Conservation (phyloP, 129 eudicot species). For the Escallonia rubra region DNA sequence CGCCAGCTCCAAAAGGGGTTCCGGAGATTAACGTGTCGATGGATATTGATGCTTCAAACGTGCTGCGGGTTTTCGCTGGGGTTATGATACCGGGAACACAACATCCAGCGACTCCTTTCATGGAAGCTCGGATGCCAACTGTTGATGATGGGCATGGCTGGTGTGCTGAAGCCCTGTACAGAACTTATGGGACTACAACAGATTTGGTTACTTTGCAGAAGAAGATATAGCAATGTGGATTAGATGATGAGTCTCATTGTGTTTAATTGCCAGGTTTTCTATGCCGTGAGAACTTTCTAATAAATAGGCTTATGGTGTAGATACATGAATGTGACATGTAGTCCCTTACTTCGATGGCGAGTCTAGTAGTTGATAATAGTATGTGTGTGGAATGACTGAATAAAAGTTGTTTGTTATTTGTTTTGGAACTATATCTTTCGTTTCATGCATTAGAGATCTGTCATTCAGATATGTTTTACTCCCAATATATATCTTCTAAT, state of each 20-base stretch:
- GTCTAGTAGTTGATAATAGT: no score
- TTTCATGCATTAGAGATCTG: no score
- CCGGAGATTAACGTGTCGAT: slow-evolving; percentile 73
- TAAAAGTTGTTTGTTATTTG: no score
- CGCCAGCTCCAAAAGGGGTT: slow-evolving; percentile 58
- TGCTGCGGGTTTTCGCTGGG: slow-evolving; percentile 59
- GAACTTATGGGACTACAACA: slow-evolving; percentile 46
- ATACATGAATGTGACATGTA: not conserved
- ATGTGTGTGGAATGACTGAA: no score
- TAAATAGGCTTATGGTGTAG: not conserved
- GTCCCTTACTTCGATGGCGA: no score
- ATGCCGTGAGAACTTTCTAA: not conserved
- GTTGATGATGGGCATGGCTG: slow-evolving; percentile 89
- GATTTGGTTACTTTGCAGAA: slow-evolving; percentile 51
- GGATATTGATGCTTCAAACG: slow-evolving; percentile 76
- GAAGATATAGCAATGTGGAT: slow-evolving; percentile 19
- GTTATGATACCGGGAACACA: slow-evolving; percentile 46
- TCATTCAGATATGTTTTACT: no score
- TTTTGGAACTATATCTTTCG: no score
- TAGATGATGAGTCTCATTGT: not conserved
- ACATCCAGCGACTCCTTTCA: slow-evolving; percentile 31
- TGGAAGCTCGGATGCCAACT: slow-evolving; percentile 85
- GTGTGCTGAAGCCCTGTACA: slow-evolving; percentile 66
- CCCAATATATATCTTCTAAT: no score
- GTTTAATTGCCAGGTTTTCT: not conserved